Conservation (phyloP, 1,284 basidiomycete genomes). For the Macrocystidia cucumis region DNA sequence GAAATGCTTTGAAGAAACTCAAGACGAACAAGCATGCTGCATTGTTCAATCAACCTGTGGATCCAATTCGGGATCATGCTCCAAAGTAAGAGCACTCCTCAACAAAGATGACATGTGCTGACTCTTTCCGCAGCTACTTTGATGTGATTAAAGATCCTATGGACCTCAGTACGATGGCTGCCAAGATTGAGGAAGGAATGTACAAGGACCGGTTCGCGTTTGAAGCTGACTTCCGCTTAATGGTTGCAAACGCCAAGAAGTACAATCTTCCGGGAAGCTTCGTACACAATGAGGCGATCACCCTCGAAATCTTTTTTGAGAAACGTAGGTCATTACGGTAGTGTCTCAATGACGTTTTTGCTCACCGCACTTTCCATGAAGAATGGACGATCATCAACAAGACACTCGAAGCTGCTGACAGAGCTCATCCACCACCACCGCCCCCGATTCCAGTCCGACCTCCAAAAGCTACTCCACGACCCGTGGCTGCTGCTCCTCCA, state of each 20-base stretch:
- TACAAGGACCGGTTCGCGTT: conserved; percentile 85
- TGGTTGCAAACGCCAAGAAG: conserved; percentile 82
- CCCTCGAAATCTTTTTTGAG: conserved; percentile 80
- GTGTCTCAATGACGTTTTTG: background rate
- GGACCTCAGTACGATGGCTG: conserved; percentile 87
- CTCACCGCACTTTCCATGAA: too few relatives aligned
- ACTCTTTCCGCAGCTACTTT: conserved; percentile 60
- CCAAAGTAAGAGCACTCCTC: conserved; percentile 51
- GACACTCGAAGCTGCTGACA: conserved; percentile 49
- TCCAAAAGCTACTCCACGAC: conserved; percentile 18
- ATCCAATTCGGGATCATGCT: conserved; percentile 80
- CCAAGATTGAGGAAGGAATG: conserved; percentile 84
- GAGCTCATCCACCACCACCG: conserved; percentile 17
- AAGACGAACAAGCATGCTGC: conserved; percentile 61
- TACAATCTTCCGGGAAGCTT: conserved; percentile 78
- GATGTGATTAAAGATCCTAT: conserved; percentile 90
- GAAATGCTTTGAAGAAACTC: conserved; percentile 80
- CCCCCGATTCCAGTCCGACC: conserved; percentile 14
- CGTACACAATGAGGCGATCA: conserved; percentile 72
- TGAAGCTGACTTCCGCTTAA: conserved; percentile 81
- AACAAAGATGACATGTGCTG: background rate
- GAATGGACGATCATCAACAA: conserved; percentile 76
- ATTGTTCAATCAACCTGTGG: conserved; percentile 85
- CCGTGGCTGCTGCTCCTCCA: conserved; percentile 22
- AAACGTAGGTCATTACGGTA: conserved; percentile 51